A percentile compares a stretch with the other conserved stretches of the same genome.
Conservation (phyloP, 192 early-diverging fungal genomes). For the Diversispora epigaea region DNA sequence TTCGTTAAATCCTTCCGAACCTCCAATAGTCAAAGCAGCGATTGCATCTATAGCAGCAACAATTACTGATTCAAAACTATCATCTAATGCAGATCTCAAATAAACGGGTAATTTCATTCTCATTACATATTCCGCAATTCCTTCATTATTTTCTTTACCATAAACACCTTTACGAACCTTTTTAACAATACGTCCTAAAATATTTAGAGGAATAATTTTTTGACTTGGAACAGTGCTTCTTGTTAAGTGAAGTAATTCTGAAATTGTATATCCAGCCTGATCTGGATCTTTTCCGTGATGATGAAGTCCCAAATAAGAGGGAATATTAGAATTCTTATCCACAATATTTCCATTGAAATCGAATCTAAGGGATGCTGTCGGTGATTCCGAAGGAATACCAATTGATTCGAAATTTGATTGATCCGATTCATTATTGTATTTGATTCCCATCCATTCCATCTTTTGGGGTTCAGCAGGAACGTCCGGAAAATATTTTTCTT, state of each 20-base stretch:
- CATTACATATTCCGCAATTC: conserved; percentile 43
- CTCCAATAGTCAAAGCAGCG: conserved; percentile 43
- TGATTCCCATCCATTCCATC: conserved; percentile 64
- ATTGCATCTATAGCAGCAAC: conserved; percentile 52
- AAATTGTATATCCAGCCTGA: conserved; percentile 81
- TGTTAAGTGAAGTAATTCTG: conserved; percentile 78
- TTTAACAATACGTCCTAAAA: conserved; percentile 58
- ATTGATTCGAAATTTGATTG: conserved; percentile 40
- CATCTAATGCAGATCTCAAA: conserved; percentile 67
- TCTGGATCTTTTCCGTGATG: conserved; percentile 88
- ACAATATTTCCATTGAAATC: conserved; percentile 77
- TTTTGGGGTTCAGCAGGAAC: conserved; percentile 62
- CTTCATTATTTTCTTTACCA: conserved; percentile 37
- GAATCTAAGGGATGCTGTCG: conserved; percentile 64
- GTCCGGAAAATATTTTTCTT: conserved; percentile 54
- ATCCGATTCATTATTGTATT: conserved; percentile 17
- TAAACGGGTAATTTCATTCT: conserved; percentile 49
- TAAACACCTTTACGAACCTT: conserved; percentile 39
- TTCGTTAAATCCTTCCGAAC: conserved; percentile 12
- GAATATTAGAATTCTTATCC: conserved; percentile 51
- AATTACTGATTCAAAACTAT: conserved; percentile 57
- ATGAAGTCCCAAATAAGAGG: conserved; percentile 71
- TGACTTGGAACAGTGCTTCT: conserved; percentile 82
- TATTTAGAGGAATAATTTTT: conserved; percentile 64
- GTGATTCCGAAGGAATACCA: conserved; percentile 48